Percentiles rank a stretch among this genome's conserved stretches.
These are phyloP conservation scores for Rosa rugosa DNA, from an alignment of 306 rosid species.

Conservation along the genomic window DNA sequence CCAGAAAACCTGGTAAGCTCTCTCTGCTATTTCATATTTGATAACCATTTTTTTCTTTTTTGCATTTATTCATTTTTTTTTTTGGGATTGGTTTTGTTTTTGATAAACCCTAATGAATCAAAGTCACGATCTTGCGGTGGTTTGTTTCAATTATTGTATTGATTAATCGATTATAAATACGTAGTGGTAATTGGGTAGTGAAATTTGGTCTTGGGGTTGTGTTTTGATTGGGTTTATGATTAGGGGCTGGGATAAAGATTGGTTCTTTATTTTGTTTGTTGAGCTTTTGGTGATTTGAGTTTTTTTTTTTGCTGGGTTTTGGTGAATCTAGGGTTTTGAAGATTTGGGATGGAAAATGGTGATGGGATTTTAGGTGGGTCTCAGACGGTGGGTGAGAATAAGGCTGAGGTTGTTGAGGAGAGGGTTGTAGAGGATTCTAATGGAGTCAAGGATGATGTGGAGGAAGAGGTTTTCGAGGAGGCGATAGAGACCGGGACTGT, in stretches of 20 bases:
- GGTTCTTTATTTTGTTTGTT: not conserved
- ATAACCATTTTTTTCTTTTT: not conserved
- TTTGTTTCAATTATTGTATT: no score
- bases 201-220: slow-evolving; percentile 12
- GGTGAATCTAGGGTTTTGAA: slow-evolving; percentile 55
- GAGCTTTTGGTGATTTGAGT: not conserved
- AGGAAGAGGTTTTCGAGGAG: slow-evolving; percentile 62
- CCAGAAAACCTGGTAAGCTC: slow-evolving; percentile 45
- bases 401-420: slow-evolving; percentile 41
- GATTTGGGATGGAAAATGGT: slow-evolving; percentile 59
- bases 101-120: slow-evolving; percentile 45
- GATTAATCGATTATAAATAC: no score
- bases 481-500: slow-evolving; percentile 32
- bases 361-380: slow-evolving; percentile 39
- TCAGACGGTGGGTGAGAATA: slow-evolving; percentile 34
- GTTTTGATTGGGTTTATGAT: slow-evolving; percentile 12
- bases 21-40: slow-evolving; percentile 24
- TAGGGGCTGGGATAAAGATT: not conserved
- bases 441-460: slow-evolving; percentile 41
- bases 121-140: slow-evolving; percentile 27
- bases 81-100: not conserved
- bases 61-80: not conserved
- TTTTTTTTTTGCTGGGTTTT: slow-evolving; percentile 22
- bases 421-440: slow-evolving; percentile 37
- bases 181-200: not conserved